A percentile compares a stretch with the other conserved stretches of the same genome.
phyloP scores from a whole-genome alignment of 2,329 filamentous ascomycete species.

The Fusarium equiseti region DNA sequence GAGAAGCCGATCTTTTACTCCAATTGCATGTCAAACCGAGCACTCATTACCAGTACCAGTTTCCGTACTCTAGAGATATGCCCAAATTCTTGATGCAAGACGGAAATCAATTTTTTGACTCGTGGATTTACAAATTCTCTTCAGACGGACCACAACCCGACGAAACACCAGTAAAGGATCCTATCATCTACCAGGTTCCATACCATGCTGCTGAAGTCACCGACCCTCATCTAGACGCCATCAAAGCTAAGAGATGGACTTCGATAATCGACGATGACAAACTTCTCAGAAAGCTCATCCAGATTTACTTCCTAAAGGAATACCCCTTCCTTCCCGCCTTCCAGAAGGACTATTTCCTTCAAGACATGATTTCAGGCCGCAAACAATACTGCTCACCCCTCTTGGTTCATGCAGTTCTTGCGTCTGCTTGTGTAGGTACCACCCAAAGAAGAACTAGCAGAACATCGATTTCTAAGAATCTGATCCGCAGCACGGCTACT shows the following conservation, averaged over 20 bases:
- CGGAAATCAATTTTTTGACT: not conserved
- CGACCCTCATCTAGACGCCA: not conserved
- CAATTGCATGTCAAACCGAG: not conserved
- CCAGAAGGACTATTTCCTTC: slow-evolving; percentile 10
- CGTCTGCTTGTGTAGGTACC: slow-evolving; percentile 1
- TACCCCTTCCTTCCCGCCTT: not conserved
- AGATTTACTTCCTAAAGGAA: not conserved
- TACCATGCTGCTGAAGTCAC: not conserved
- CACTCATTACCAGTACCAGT: slow-evolving; percentile 1
- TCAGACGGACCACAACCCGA: no score
- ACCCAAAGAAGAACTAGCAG: no score
- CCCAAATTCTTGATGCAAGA: not conserved
- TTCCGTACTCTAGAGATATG: not conserved
- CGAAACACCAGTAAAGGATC: not conserved
- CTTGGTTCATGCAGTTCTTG: slow-evolving; percentile 7
- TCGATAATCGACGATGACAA: not conserved
- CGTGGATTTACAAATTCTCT: slow-evolving; percentile 1
- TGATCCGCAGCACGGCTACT: not conserved
- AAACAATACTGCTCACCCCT: slow-evolving; percentile 8
- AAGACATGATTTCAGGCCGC: not conserved
- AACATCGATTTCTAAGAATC: not conserved
- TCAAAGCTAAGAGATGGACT: not conserved
- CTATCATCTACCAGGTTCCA: not conserved
- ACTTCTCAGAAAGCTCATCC: not conserved
- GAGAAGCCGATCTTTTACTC: not conserved